These are phyloP conservation scores for Zygosaccharomyces sapae DNA, from an alignment of 1,139 yeast species.

Conservation along the genomic window DNA sequence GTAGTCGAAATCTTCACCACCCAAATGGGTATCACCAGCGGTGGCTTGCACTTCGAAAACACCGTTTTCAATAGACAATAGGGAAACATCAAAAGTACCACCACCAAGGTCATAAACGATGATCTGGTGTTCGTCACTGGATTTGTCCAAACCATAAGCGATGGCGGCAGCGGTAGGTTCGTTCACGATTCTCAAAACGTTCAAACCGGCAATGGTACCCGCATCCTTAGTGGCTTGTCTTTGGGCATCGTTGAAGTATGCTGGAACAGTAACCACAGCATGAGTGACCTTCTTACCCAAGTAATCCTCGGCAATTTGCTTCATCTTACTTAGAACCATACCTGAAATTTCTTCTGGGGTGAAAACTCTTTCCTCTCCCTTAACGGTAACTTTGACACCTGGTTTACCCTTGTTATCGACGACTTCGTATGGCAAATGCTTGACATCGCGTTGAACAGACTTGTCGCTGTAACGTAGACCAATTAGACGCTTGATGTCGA, in stretches of 20 bases:
- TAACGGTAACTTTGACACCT: constrained; percentile 64
- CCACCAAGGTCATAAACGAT: constrained; percentile 95
- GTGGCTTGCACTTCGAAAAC: constrained; percentile 93
- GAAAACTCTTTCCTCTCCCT: constrained; percentile 65
- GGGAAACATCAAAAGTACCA: constrained; percentile 91
- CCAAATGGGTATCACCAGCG: constrained; percentile 93
- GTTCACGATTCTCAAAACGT: constrained; percentile 86
- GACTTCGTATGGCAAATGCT: constrained; percentile 73
- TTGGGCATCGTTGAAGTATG: constrained; percentile 95
- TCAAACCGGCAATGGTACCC: constrained; percentile 89
- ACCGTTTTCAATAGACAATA: constrained; percentile 85
- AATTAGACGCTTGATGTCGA: constrained; percentile 82
- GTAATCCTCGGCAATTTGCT: constrained; percentile 88
- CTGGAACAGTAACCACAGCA: constrained; percentile 95
- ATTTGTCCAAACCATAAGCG: constrained; percentile 90
- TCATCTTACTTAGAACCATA: constrained; percentile 89
- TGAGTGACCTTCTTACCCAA: constrained; percentile 85
- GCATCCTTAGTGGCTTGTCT: constrained; percentile 97
- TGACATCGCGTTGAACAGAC: constrained; percentile 74
- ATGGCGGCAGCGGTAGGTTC: constrained; percentile 97
- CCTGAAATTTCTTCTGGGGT: constrained; percentile 90
- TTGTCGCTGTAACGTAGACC: constrained; percentile 75
- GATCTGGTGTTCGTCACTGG: constrained; percentile 83
- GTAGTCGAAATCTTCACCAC: constrained; percentile 97
- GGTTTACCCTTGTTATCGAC: constrained; percentile 74